Base-by-base conservation (phyloP, 192 early-diverging fungal genomes). In the Linnemannia hyalina region DNA sequence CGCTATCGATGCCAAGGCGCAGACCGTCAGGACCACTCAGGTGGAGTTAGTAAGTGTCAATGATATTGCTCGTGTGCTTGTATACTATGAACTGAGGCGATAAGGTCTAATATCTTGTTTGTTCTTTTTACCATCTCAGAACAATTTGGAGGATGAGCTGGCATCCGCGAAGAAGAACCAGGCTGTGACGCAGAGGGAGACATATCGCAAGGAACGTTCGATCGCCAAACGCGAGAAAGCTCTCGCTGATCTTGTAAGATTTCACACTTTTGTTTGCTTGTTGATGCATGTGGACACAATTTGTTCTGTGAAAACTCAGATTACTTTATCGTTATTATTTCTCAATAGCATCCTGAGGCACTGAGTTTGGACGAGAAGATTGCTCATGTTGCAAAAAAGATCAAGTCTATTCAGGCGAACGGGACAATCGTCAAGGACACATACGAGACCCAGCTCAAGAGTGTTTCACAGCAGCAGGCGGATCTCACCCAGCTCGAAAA, bases 301-400 rank as follows among this genome's bases (percentile, higher is more conserved):
- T 41, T 3, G 22, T 35, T 36, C 29, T 32, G 23, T 73, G 44
- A 65, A 72, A 88, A 15, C 84, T 72, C 3, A 78, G 85, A 13
- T 26, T 6, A 47, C 29, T 32, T 40, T 36, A 38, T 22, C 3
- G 63, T 68, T 8, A 16, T 29, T 55, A 29, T 73, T 11, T 57
- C 63, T 47, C 36, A 75, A 81, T 88, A 94, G 92, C 92, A 92
- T 81, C 94, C 94, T 44, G 88, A 90, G 49, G 84, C 92, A 18
- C 63, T 95, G 11, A 89, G 88, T 40, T 80, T 97, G 40, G 93
- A 94, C 60, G 97, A 98, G 78, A 95, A 95, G 86, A 89, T 96
- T 10, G 75, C 88, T 42, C 94, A 98, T 89, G 82, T 92, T 40
- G 81, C 90, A 73, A 92, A 93, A 77, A 97, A 97, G 85, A 85